Percentiles rank a stretch among this genome's conserved stretches.
Evolutionary conservation across 805 yeast species (phyloP).

Genomic region (Scheffersomyces lignosus): DNA sequence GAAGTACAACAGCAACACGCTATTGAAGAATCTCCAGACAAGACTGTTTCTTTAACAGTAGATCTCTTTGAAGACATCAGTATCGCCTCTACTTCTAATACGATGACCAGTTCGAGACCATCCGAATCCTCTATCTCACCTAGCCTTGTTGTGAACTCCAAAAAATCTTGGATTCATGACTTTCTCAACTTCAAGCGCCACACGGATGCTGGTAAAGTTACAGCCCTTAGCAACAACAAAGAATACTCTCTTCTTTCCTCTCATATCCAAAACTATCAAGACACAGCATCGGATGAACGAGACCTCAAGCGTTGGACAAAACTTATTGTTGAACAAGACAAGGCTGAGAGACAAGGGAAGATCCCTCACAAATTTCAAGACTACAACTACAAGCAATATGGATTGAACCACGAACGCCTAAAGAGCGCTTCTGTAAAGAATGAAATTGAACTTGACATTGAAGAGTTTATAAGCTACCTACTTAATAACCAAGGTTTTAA

Average conservation of each 20-base stretch:
- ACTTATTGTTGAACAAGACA: conserved; percentile 13
- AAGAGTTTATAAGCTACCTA: conserved; percentile 31
- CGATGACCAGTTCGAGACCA: neutral
- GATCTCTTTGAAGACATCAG: neutral
- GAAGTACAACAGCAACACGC: neutral
- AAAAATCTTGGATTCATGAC: conserved; percentile 25
- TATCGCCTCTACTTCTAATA: neutral
- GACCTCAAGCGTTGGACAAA: conserved; percentile 28
- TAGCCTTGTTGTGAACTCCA: conserved; percentile 7
- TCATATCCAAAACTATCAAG: conserved; percentile 26
- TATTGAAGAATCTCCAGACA: neutral
- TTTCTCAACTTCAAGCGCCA: conserved; percentile 18
- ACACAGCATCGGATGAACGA: conserved; percentile 19
- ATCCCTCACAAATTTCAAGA: conserved; percentile 14
- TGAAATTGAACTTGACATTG: conserved; percentile 22
- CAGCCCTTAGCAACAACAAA: conserved; percentile 5
- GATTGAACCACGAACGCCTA: conserved; percentile 4
- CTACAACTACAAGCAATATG: conserved; percentile 16
- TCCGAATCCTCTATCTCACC: neutral
- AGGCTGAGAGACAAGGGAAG: conserved; percentile 5
- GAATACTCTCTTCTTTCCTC: conserved; percentile 3
- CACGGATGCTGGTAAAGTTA: conserved; percentile 4
- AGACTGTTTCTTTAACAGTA: neutral
- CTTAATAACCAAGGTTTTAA: conserved; percentile 28
- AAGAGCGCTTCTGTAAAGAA: conserved; percentile 5